Evolutionary conservation across 139 green algal species (phyloP).

Genomic region (Tetradesmus lagerheimii): DNA sequence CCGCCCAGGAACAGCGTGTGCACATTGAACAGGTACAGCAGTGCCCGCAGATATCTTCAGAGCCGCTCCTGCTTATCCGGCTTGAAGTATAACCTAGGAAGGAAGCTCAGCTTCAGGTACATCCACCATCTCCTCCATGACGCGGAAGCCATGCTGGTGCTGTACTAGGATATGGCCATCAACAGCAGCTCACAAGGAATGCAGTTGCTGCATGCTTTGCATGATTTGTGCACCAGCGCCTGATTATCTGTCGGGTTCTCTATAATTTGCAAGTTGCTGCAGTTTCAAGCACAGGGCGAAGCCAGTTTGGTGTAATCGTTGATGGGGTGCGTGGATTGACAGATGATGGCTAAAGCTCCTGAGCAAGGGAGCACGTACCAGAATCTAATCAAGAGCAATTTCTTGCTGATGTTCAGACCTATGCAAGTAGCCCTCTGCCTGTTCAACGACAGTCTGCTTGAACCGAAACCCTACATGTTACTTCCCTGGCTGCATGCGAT

Average conservation of each 20-base stretch:
- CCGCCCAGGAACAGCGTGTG: conserved; percentile 59
- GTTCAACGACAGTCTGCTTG: too few species aligned
- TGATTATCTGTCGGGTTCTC: neutral
- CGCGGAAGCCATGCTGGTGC: neutral
- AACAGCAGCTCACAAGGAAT: neutral
- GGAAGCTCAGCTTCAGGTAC: neutral
- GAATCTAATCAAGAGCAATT: neutral
- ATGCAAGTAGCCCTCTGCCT: too few species aligned
- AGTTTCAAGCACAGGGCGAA: too few species aligned
- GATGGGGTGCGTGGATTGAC: neutral
- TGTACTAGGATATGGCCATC: neutral
- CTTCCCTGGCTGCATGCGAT: too few species aligned
- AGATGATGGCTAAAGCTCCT: neutral
- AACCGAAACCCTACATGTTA: too few species aligned
- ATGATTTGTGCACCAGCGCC: neutral
- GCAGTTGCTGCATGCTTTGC: neutral
- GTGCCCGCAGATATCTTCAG: conserved; percentile 10
- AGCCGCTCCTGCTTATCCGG: neutral
- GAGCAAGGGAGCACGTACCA: neutral
- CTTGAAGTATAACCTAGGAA: neutral
- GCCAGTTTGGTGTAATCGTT: neutral
- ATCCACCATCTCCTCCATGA: neutral
- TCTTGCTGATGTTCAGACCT: too few species aligned
- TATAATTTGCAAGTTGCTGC: too few species aligned
- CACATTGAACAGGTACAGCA: conserved; percentile 47